phyloP scores from a whole-genome alignment of 129 eudicot genomes.

The Logfia minima region DNA sequence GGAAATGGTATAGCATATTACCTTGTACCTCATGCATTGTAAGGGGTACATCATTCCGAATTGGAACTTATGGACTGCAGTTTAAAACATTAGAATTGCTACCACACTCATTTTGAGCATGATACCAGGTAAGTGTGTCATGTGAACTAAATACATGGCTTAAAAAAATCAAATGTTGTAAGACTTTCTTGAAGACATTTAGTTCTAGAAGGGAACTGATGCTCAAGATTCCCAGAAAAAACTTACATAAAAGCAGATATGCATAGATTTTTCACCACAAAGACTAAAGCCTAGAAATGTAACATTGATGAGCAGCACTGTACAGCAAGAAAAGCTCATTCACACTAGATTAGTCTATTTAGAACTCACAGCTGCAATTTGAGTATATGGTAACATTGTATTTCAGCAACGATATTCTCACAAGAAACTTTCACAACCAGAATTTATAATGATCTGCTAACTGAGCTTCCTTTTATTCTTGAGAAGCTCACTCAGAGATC shows the following conservation, averaged over 20 bases:
- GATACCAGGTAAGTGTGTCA: background rate
- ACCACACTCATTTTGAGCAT: background rate
- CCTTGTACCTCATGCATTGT: constrained; percentile 3
- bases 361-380: background rate
- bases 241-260: background rate
- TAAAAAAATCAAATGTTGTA: background rate
- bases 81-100: background rate
- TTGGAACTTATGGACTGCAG: background rate
- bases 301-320: constrained; percentile 30
- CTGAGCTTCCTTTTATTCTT: constrained; percentile 40
- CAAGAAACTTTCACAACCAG: background rate
- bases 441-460: background rate
- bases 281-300: constrained; percentile 7
- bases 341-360: constrained; percentile 18
- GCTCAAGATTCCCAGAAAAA: constrained; percentile 11
- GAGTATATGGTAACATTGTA: constrained; percentile 3
- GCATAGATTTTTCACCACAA: constrained; percentile 20
- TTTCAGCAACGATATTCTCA: constrained; percentile 17
- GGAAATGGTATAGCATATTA: background rate
- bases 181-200: constrained; percentile 9
- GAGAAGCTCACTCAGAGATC: constrained; percentile 55
- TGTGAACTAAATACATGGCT: background rate
- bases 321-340: constrained; percentile 22
- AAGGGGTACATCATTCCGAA: background rate
- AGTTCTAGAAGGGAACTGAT: background rate